Evolutionary conservation across 2,329 filamentous ascomycete genomes (phyloP), one percentile per base, ranked within the genome.

Genomic region (Fusarium pininemorale): DNA sequence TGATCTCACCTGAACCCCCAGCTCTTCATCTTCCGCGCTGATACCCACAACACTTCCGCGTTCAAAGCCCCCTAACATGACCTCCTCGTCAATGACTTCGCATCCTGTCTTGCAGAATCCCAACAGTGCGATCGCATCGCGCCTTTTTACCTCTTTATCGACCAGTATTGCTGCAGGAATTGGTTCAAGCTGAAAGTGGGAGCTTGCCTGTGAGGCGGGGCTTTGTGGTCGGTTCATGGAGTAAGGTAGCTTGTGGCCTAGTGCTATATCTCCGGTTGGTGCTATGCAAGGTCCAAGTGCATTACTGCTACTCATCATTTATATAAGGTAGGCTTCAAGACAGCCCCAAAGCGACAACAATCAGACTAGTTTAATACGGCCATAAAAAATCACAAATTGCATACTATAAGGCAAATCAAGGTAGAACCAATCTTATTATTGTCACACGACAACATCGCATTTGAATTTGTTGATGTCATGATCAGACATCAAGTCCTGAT

Each of bases 31-130:
- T 78, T 89, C 88, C 1, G 86, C 81, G 63, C 88, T 90, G 62
- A 90, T 61, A 2, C 89, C 89, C 3, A 89, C 85, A 1, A 90
- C 84, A 26, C 80, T 81, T 0, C 88, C 88, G n/a, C 85, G 79
- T 78, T 87, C 84, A 16, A 89, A 80, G 0, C 87, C 87, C 6
- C 86, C 87, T 11, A 84, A 63, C 10, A 90, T 79, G 11, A 87
- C 82, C 37, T 85, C 77, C 6, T 82, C 79, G 70, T 90, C 89
- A 39, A 90, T 72, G 69, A 86, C 87, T 5, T 55, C 47, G 59
- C 87, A 88, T 18, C 88, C 88, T 3, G 83, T 85, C 35, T 74
- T 66, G 37, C 84, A 79, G 9, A 63, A 66, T 1, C 85, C 84
- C 8, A 80, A 74, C 12, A 64, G 45, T 24, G 63, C 65, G 3